These are phyloP conservation scores for Coemansia sp. DNA, from an alignment of 192 early-diverging fungal genomes.

Conservation along the genomic window DNA sequence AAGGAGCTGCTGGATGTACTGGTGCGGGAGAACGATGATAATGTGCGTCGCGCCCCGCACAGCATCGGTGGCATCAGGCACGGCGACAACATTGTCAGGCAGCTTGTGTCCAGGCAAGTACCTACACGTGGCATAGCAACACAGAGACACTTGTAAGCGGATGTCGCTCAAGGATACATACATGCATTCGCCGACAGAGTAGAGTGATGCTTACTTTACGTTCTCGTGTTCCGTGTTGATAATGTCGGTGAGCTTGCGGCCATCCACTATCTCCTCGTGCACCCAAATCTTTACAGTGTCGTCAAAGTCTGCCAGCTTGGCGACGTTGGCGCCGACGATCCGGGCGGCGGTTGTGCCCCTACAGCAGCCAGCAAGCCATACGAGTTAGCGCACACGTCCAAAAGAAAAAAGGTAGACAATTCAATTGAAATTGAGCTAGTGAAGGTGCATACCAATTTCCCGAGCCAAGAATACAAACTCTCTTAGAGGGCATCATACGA, in stretches of 20 bases:
- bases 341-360: slow-evolving; percentile 94
- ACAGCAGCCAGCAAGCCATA: neutral
- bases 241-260: slow-evolving; percentile 83
- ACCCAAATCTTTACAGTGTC: slow-evolving; percentile 90
- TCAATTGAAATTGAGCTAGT: neutral
- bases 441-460: slow-evolving; percentile 84
- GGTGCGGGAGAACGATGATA: slow-evolving; percentile 93
- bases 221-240: slow-evolving; percentile 96
- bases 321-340: slow-evolving; percentile 86
- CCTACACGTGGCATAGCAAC: slow-evolving; percentile 7
- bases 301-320: slow-evolving; percentile 67
- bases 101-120: slow-evolving; percentile 83
- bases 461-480: slow-evolving; percentile 86
- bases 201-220: slow-evolving; percentile 57
- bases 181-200: neutral
- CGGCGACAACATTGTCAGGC: slow-evolving; percentile 82
- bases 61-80: slow-evolving; percentile 75
- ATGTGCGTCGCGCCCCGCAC: slow-evolving; percentile 84
- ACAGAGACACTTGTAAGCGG: neutral
- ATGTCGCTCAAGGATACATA: neutral
- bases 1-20: slow-evolving; percentile 84
- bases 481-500: slow-evolving; percentile 55
- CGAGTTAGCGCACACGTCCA: neutral
- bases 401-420: neutral
- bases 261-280: slow-evolving; percentile 86